Evolutionary conservation across 2,329 filamentous ascomycete species (phyloP).

Genomic region (Beauveria australis): DNA sequence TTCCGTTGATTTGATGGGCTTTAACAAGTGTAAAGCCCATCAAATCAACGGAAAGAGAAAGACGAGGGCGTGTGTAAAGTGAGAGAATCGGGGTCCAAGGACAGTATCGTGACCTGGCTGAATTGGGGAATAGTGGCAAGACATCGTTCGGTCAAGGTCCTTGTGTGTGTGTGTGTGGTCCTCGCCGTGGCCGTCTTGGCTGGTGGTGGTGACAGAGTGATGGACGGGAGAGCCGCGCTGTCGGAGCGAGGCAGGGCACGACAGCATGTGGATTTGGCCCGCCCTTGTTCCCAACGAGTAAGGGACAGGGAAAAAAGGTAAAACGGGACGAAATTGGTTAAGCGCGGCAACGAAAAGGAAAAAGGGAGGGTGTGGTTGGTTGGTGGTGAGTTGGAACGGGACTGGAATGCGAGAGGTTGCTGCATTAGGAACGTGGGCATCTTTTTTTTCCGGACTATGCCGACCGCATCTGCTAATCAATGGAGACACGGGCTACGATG

Average conservation of each 20-base stretch:
- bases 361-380: background rate
- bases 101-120: background rate
- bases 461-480: background rate
- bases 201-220: background rate
- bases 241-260: background rate
- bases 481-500: background rate
- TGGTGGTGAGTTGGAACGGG: background rate
- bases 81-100: background rate
- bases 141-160: background rate
- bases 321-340: slow-evolving; percentile 1
- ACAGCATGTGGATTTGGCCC: background rate
- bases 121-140: background rate
- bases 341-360: background rate
- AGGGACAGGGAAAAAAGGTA: background rate
- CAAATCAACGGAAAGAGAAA: too few species aligned
- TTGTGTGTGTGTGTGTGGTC: too few species aligned
- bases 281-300: background rate
- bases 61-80: background rate
- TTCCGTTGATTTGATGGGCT: too few species aligned
- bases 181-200: too few species aligned
- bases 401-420: slow-evolving; percentile 6
- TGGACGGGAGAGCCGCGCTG: slow-evolving; percentile 5
- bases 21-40: too few species aligned
- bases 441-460: background rate
- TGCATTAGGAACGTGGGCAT: background rate